These are phyloP conservation scores for Phytopythium chamaehyphon DNA, from an alignment of 352 stramenopile species.

Conservation along the genomic window DNA sequence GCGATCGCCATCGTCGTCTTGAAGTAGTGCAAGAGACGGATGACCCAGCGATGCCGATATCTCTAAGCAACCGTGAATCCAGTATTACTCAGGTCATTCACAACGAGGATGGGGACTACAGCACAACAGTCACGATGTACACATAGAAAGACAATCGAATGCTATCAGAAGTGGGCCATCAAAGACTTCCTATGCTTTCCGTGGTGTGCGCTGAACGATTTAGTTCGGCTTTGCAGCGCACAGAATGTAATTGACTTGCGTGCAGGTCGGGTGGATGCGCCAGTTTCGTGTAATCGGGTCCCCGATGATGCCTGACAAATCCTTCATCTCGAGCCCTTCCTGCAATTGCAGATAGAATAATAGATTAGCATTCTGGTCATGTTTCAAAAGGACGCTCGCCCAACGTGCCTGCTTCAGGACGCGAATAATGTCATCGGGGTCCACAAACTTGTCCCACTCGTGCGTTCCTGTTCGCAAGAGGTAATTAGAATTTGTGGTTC, in stretches of 20 bases:
- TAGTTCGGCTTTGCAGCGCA: conserved; percentile 59
- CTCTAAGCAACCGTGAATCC: too few species aligned
- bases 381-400: background rate
- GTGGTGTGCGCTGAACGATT: conserved; percentile 1
- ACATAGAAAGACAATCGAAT: too few species aligned
- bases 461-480: conserved; percentile 45
- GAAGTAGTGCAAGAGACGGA: too few species aligned
- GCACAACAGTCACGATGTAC: too few species aligned
- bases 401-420: conserved; percentile 45
- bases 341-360: conserved; percentile 7
- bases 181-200: background rate
- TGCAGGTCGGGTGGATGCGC: conserved; percentile 70
- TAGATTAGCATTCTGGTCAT: too few species aligned
- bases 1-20: background rate
- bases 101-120: too few species aligned
- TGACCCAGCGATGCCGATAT: too few species aligned
- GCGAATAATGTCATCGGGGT: conserved; percentile 55
- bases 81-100: too few species aligned
- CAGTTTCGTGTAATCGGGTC: conserved; percentile 71
- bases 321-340: conserved; percentile 51
- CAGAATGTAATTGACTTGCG: conserved; percentile 82
- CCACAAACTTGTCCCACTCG: conserved; percentile 84
- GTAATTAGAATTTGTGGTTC: too few species aligned
- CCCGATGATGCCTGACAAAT: conserved; percentile 78
- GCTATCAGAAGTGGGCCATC: background rate